These are phyloP conservation scores for Lactarius sp. DNA, from an alignment of 768 basidiomycete species.

Conservation along the genomic window DNA sequence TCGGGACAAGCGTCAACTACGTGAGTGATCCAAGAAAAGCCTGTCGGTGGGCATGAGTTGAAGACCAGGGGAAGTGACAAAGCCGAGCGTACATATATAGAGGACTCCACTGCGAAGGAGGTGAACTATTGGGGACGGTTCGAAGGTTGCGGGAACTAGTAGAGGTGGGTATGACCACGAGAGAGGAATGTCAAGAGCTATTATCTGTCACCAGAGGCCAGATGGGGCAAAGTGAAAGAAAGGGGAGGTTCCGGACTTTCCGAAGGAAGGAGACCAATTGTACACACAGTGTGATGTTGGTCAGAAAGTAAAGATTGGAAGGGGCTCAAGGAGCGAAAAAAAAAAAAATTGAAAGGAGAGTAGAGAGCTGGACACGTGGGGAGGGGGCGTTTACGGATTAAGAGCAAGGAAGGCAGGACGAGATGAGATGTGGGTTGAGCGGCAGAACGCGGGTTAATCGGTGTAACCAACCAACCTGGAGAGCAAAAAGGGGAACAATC, in stretches of 20 bases:
- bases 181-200: neutral
- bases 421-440: neutral
- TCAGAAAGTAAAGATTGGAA: constrained; percentile 15
- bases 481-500: neutral
- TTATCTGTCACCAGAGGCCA: neutral
- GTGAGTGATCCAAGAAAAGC: constrained; percentile 12
- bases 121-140: neutral
- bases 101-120: neutral
- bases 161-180: neutral
- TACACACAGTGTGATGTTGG: constrained; percentile 21
- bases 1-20: constrained; percentile 21
- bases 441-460: neutral
- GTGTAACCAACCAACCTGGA: neutral
- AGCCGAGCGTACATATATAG: constrained; percentile 4
- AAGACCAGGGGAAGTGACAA: neutral
- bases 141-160: neutral
- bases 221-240: neutral
- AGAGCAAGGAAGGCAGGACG: neutral
- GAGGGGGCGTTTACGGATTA: neutral
- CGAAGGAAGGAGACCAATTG: neutral
- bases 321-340: neutral
- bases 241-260: neutral
- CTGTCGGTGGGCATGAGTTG: constrained; percentile 2
- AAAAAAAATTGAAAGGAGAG: constrained; percentile 3
- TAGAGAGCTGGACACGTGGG: constrained; percentile 14